Conservation (phyloP, 1,284 basidiomycete genomes). For the Ustilago esculenta region DNA sequence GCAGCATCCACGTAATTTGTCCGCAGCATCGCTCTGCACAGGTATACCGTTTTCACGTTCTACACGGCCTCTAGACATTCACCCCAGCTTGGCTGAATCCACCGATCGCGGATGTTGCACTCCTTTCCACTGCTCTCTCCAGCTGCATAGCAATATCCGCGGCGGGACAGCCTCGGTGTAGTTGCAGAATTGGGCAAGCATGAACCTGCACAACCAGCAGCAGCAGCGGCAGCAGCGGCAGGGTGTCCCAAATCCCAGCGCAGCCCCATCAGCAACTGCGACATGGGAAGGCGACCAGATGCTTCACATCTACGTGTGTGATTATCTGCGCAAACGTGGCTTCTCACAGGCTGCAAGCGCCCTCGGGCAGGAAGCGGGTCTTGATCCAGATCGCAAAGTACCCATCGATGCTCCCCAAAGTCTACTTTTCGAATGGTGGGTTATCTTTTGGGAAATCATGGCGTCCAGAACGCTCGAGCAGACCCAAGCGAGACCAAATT, state of each 20-base stretch:
- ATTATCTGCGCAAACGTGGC: slow-evolving; percentile 40
- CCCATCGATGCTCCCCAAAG: slow-evolving; percentile 46
- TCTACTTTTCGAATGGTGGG: slow-evolving; percentile 48
- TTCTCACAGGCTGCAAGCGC: slow-evolving; percentile 27
- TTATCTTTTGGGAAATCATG: slow-evolving; percentile 43
- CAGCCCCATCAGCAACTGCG: not conserved
- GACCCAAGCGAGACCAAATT: not conserved
- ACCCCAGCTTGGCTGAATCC: too few species aligned
- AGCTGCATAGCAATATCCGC: too few species aligned
- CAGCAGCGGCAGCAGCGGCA: not conserved
- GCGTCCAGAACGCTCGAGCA: slow-evolving; percentile 7
- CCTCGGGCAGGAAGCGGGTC: slow-evolving; percentile 22
- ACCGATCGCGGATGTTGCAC: too few species aligned
- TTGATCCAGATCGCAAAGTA: slow-evolving; percentile 16
- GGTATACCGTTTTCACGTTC: too few species aligned
- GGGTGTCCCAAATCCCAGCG: not conserved
- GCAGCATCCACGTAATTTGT: too few species aligned
- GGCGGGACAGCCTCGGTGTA: not conserved
- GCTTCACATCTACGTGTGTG: slow-evolving; percentile 48
- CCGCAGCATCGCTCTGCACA: too few species aligned
- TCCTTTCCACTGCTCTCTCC: too few species aligned
- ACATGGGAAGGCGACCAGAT: slow-evolving; percentile 41
- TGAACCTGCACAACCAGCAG: not conserved
- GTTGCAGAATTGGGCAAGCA: not conserved
- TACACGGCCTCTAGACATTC: too few species aligned